phyloP scores from a whole-genome alignment of 2,329 filamentous ascomycete genomes.

The Massarina eburnea region DNA sequence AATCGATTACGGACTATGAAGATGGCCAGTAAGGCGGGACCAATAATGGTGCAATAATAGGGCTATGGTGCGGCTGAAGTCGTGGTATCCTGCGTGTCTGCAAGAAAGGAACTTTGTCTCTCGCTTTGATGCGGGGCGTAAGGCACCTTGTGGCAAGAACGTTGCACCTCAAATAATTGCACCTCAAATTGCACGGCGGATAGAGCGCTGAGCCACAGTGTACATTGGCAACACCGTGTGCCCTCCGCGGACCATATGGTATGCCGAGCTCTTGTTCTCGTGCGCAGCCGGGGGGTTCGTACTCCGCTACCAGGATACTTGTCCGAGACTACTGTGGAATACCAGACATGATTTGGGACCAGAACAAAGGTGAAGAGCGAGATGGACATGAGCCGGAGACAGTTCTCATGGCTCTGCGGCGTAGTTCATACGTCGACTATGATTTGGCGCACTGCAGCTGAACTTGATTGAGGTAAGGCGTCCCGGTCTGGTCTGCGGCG shows the following conservation, averaged over 20 bases:
- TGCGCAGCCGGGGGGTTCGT: no score
- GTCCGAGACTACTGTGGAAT: no score
- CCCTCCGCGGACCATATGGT: no score
- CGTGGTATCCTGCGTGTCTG: background rate
- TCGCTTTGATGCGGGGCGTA: background rate
- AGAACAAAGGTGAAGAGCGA: background rate
- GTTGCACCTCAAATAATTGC: background rate
- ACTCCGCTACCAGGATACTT: no score
- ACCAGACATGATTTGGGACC: no score
- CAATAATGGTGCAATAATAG: no score
- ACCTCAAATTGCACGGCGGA: background rate
- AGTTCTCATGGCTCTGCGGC: background rate
- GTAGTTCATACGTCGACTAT: background rate
- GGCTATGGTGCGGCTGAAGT: background rate
- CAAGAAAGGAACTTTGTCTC: background rate
- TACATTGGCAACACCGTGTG: no score
- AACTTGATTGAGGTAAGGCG: background rate
- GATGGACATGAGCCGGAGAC: background rate
- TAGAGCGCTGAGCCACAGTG: no score
- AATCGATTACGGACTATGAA: background rate
- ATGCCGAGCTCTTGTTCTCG: no score
- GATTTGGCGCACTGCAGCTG: background rate
- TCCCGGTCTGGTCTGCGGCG: conserved; percentile 1
- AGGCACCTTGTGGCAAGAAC: background rate
- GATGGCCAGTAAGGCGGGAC: no score